These are phyloP conservation scores for Thermothelomyces thermophilus DNA, from an alignment of 2,329 filamentous ascomycete genomes.

Conservation along the genomic window DNA sequence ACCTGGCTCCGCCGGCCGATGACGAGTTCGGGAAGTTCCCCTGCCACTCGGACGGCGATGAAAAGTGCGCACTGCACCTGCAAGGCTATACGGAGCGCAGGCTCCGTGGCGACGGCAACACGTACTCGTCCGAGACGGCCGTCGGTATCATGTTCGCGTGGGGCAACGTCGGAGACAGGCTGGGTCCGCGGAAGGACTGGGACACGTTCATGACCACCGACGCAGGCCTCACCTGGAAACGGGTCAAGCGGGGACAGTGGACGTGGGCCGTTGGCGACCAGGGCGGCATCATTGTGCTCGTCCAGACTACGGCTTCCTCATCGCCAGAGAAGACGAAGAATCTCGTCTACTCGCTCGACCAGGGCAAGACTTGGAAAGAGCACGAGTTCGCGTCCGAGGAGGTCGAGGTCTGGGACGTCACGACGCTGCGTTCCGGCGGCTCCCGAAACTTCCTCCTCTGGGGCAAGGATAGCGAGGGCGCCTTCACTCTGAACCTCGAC, in stretches of 20 bases:
- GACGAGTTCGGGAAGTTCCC: constrained; percentile 59
- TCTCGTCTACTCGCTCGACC: constrained; percentile 50
- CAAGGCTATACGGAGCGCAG: constrained; percentile 90
- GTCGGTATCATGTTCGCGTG: constrained; percentile 86
- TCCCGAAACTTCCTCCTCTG: constrained; percentile 90
- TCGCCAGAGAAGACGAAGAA: constrained; percentile 48
- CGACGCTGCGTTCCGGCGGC: constrained; percentile 80
- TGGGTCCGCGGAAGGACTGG: constrained; percentile 62
- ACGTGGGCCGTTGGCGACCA: constrained; percentile 96
- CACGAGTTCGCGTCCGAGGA: constrained; percentile 67
- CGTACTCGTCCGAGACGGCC: constrained; percentile 80
- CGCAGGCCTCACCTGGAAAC: constrained; percentile 82
- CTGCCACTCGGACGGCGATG: constrained; percentile 56
- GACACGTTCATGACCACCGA: constrained; percentile 89
- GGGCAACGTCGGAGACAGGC: constrained; percentile 75
- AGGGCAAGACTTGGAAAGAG: constrained; percentile 72
- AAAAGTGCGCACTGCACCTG: constrained; percentile 79
- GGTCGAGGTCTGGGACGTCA: constrained; percentile 70
- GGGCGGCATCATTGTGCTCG: constrained; percentile 85
- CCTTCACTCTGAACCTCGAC: constrained; percentile 78
- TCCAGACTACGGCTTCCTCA: constrained; percentile 49
- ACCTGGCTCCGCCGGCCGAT: constrained; percentile 67
- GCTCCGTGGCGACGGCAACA: constrained; percentile 73
- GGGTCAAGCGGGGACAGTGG: constrained; percentile 79
- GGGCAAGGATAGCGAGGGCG: constrained; percentile 56